Evolutionary conservation across 2,329 filamentous ascomycete species (phyloP).

Genomic region (Botrytis fragariae): DNA sequence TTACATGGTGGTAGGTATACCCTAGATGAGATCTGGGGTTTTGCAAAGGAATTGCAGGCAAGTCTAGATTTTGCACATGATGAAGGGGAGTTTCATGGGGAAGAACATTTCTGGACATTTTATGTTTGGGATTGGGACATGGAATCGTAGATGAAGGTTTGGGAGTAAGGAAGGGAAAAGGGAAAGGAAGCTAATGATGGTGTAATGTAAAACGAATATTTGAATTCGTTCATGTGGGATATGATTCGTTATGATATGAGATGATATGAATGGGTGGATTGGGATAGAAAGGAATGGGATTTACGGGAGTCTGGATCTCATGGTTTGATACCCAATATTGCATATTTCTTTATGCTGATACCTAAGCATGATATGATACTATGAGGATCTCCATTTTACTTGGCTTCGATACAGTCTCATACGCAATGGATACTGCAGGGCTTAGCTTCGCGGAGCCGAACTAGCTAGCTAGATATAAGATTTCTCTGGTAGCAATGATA

Average conservation of each 20-base stretch:
- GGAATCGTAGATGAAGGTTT: background rate
- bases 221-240: background rate
- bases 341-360: background rate
- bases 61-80: constrained; percentile 24
- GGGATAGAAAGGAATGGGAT: background rate
- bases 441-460: background rate
- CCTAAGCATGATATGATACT: background rate
- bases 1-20: constrained; percentile 20
- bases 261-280: background rate
- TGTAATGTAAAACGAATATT: background rate
- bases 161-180: background rate
- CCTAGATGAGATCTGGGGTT: constrained; percentile 34
- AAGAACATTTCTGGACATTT: background rate
- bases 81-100: background rate
- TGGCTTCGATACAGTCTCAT: background rate
- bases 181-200: background rate
- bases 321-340: background rate
- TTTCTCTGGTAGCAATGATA: background rate
- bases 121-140: background rate
- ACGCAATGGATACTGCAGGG: background rate
- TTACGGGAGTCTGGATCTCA: background rate
- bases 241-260: background rate
- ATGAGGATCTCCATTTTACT: background rate
- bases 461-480: background rate
- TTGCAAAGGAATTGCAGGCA: constrained; percentile 33